Evolutionary conservation across 345 rosid species (phyloP), one percentile per base, ranked within the genome.

Genomic region (Eucalyptus guilfoylei): DNA sequence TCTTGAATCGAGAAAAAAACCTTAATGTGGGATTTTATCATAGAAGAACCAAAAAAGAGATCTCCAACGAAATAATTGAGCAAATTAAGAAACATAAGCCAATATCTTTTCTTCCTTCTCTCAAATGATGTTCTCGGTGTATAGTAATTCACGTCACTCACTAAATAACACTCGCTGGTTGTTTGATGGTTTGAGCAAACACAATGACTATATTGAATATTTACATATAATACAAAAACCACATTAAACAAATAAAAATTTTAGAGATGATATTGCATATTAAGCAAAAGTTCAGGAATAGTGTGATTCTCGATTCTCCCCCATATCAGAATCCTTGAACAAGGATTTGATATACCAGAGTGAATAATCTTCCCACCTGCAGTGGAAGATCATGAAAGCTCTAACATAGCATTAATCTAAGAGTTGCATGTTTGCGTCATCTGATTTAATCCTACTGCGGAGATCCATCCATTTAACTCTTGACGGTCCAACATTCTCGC

Each of bases 231-330:
- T 60, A 11, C 6, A 11, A 6, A 2, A 12, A 12, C 0, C 30
- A 9, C 6, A 60, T 60, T 55, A 9, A 55, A 55, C 6, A 24
- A 26, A 12, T 60, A 9, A 30, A 30, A 62, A 62, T 3, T 30
- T 13, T 4, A n/a, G 32, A 15, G 2, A 67, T 4, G 2, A 67
- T 14, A 67, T n/a, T 14, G 16, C 40, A n/a, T 1, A 4, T 64
- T n/a, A 0, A 9, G 5, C 5, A 1, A 64, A 64, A n/a, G 6
- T n/a, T n/a, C 0, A 64, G 1, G 2, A 4, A 64, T 4, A 0
- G 2, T 62, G 9, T n/a, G 10, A 14, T n/a, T 64, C 15, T 14
- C 45, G n/a, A n/a, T n/a, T n/a, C n/a, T n/a, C 9, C 44, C 11
- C 15, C 0, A 23, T 5, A 40, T 76, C 6, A 76, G 47, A 76